Conservation (phyloP, 176 grass and related monocot species). For the Lolium perenne region DNA sequence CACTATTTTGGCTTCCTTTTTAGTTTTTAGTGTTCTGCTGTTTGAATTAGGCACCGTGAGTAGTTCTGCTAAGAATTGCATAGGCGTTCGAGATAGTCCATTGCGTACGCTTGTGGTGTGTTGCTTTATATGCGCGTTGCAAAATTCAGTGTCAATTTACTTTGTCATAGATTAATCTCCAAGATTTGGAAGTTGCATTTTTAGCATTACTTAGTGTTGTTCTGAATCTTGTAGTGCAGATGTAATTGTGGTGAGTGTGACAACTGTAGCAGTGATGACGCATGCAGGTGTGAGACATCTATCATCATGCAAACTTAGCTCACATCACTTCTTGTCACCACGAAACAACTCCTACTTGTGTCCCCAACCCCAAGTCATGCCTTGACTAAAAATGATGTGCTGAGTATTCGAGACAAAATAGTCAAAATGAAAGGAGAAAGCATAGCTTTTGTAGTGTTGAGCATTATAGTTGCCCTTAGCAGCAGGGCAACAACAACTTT, state of each 20-base stretch:
- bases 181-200: not conserved
- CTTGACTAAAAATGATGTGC: not conserved
- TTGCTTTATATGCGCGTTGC: not conserved
- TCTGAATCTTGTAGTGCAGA: not conserved
- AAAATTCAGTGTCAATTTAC: not conserved
- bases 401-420: not conserved
- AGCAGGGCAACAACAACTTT: not conserved
- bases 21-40: not conserved
- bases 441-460: not conserved
- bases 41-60: not conserved
- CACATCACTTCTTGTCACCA: not conserved
- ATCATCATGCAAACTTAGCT: not conserved
- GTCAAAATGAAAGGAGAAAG: not conserved
- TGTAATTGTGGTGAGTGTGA: slow-evolving; percentile 8
- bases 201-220: not conserved
- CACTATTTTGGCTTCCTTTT: not conserved
- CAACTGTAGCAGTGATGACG: not conserved
- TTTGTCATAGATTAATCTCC: not conserved
- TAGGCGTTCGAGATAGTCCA: not conserved
- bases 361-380: not conserved
- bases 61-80: not conserved
- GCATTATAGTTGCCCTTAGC: not conserved
- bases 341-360: not conserved
- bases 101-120: not conserved
- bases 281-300: not conserved